Evolutionary conservation across 2,329 filamentous ascomycete genomes (phyloP), one percentile per base, ranked within the genome.

Genomic region (Akanthomyces muscarius): DNA sequence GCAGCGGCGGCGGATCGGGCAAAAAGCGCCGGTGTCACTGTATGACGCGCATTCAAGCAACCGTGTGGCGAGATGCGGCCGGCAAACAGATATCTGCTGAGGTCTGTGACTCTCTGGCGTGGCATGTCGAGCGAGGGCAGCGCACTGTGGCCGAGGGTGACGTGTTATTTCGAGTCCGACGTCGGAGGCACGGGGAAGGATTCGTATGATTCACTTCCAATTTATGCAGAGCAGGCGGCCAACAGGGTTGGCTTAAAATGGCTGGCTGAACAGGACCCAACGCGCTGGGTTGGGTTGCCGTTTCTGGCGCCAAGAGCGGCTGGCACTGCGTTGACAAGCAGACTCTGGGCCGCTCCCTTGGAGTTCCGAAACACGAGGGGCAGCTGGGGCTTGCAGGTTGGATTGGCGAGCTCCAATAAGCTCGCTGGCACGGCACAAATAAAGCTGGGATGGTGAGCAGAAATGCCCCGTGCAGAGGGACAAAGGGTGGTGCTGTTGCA

Each of bases 41-140:
- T 47, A 52, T 65, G 67, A 25, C 59, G 64, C 38, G 52, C 55
- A 55, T 64, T 61, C 33, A 81, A 66, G 66, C 82, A 85, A 47
- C 78, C 80, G 50, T 69, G 71, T 4, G 71, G 72, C 16, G 74
- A 72, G 23, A 84, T 66, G 53, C 76, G 76, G 6, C 82, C 82
- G 13, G 72, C 68, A 13, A 85, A 76, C 51, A 85, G 71, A 64
- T 84, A 85, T 65, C 73, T 78, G 68, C 80, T 76, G 13, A 85
- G 75, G 47, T 78, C 76, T 8, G 74, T 67, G 3, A 77, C 75
- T 25, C 80, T 71, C 47, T 80, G 74, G 33, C 77, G 80, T 23
- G 73, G 66, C 82, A 85, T 84, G 21, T 58, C 65, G 65, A 42
- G 23, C 47, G 41, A 28, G 45, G n/a, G 21, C 42, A 33, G 48